Percentiles rank a stretch among this genome's conserved stretches.
These are phyloP conservation scores for Aspergillus ostianus DNA, from an alignment of 495 filamentous ascomycete species.

Conservation along the genomic window DNA sequence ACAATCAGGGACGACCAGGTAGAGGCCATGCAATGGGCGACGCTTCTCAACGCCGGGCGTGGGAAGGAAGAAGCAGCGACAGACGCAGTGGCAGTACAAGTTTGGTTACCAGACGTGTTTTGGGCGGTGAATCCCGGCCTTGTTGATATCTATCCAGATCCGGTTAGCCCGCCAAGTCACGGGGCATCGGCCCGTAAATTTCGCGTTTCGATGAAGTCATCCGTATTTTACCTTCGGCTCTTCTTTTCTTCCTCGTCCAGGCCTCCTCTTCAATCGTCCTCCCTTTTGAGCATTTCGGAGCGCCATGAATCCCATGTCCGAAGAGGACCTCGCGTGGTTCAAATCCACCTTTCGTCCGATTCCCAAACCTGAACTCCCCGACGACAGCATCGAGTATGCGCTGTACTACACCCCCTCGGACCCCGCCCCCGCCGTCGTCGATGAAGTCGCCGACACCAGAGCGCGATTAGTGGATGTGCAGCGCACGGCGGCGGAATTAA, in stretches of 20 bases:
- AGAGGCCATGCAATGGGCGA: constrained; percentile 29
- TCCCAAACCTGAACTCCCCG: constrained; percentile 68
- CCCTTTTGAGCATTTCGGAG: background rate
- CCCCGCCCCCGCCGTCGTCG: constrained; percentile 43
- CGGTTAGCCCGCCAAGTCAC: constrained; percentile 30
- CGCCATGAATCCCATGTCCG: constrained; percentile 44
- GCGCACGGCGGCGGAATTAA: constrained; percentile 60
- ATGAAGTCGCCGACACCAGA: constrained; percentile 53
- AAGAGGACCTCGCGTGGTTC: constrained; percentile 51
- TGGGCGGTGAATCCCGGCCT: constrained; percentile 29
- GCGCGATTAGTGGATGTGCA: constrained; percentile 68
- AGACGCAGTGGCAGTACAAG: background rate
- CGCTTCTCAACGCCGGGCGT: constrained; percentile 18
- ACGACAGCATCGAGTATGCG: constrained; percentile 86
- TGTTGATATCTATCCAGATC: constrained; percentile 45
- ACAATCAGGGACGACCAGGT: constrained; percentile 3
- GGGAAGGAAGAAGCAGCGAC: constrained; percentile 3
- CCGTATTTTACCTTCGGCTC: constrained; percentile 1
- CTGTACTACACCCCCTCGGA: constrained; percentile 61
- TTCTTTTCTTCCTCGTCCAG: background rate
- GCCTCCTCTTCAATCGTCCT: background rate
- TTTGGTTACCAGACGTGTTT: constrained; percentile 36
- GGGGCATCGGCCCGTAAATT: constrained; percentile 22
- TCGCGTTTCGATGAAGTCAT: constrained; percentile 44
- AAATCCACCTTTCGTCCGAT: constrained; percentile 53